A percentile compares a stretch with the other conserved stretches of the same genome.
Conservation (phyloP, 2,329 filamentous ascomycete species). For the Emmonsiellopsis sp. region DNA sequence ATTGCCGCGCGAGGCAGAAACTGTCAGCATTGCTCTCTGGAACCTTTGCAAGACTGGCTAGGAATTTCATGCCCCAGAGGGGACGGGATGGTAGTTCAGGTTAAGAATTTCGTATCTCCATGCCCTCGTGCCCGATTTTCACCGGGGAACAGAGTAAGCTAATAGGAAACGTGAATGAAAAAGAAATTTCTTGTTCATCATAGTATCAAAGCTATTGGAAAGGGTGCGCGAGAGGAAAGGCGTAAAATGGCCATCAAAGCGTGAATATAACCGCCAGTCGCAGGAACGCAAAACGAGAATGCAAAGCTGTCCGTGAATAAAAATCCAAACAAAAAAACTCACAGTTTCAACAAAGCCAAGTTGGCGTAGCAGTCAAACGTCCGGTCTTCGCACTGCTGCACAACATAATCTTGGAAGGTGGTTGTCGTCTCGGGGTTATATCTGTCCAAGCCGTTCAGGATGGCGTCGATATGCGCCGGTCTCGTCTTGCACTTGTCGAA, state of each 20-base stretch:
- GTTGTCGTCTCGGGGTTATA: constrained; percentile 97
- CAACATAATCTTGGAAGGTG: constrained; percentile 88
- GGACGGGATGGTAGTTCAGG: constrained; percentile 3
- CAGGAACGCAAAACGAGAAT: constrained; percentile 8
- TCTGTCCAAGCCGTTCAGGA: constrained; percentile 93
- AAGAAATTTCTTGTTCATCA: constrained; percentile 60
- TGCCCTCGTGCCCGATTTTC: constrained; percentile 54
- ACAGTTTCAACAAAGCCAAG: constrained; percentile 93
- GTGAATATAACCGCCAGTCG: constrained; percentile 1
- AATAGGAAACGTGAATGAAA: constrained; percentile 90
- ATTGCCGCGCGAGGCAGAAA: not conserved
- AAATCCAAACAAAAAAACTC: constrained; percentile 28
- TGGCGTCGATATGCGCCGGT: constrained; percentile 82
- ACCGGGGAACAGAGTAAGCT: constrained; percentile 39
- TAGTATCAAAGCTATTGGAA: constrained; percentile 18
- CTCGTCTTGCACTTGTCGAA: constrained; percentile 87
- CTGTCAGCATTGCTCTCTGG: not conserved
- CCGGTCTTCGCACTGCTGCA: constrained; percentile 88
- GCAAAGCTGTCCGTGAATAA: constrained; percentile 7
- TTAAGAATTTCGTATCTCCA: constrained; percentile 4
- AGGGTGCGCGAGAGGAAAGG: not conserved
- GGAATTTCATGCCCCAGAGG: not conserved
- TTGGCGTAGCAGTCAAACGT: constrained; percentile 96
- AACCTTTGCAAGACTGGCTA: not conserved
- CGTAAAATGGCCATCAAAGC: not conserved